Percentiles rank a stretch among this genome's conserved stretches.
phyloP scores from a whole-genome alignment of 1,139 yeast genomes.

The Scheffersomyces insectosa region DNA sequence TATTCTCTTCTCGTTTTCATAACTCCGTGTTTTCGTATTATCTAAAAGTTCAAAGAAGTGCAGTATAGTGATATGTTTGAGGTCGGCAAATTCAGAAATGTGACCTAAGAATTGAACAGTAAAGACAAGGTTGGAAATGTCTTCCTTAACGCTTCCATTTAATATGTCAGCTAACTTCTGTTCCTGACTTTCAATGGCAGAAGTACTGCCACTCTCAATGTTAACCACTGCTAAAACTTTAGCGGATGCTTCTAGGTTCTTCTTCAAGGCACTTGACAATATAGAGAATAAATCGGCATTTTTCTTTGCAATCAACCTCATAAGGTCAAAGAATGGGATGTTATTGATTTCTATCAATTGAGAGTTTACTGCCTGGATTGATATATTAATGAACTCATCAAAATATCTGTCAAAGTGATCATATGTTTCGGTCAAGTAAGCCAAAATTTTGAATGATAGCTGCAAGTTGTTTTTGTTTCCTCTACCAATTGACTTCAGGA shows the following conservation, averaged over 20 bases:
- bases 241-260: constrained; percentile 24
- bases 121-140: constrained; percentile 22
- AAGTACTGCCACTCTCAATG: constrained; percentile 28
- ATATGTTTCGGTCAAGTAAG: constrained; percentile 1
- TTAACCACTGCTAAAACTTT: constrained; percentile 46
- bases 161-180: constrained; percentile 25
- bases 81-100: constrained; percentile 29
- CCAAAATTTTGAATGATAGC: constrained; percentile 6
- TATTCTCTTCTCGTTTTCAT: background rate
- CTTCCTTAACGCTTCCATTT: constrained; percentile 18
- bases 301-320: constrained; percentile 4
- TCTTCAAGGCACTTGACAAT: constrained; percentile 11
- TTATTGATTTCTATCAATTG: constrained; percentile 13
- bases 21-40: constrained; percentile 1
- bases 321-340: constrained; percentile 4
- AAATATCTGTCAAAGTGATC: background rate
- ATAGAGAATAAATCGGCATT: constrained; percentile 3
- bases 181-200: constrained; percentile 31
- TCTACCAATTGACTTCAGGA: background rate
- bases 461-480: background rate
- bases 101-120: constrained; percentile 48
- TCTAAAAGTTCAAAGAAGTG: constrained; percentile 10
- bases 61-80: constrained; percentile 5
- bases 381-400: constrained; percentile 2
- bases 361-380: constrained; percentile 11